Conservation (phyloP, 2,329 filamentous ascomycete genomes). For the Rhinocladiella similis region DNA sequence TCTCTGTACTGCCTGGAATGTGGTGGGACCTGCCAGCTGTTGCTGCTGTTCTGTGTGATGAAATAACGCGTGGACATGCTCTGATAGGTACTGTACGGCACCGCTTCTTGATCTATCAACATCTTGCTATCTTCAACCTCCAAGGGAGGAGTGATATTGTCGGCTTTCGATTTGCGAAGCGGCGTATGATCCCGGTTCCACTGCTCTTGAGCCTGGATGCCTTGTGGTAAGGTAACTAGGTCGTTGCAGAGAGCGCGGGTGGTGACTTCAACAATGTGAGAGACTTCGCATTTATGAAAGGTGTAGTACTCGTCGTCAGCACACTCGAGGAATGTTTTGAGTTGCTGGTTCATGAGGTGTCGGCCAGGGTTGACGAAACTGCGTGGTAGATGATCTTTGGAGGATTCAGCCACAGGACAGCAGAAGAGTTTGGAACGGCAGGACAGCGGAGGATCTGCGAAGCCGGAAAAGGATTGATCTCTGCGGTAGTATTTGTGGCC, state of each 20-base stretch:
- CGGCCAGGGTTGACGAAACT: slow-evolving; percentile 25
- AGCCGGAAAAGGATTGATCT: not conserved
- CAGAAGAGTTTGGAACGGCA: slow-evolving; percentile 19
- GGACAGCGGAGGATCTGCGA: slow-evolving; percentile 15
- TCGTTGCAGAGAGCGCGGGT: slow-evolving; percentile 14
- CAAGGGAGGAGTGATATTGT: slow-evolving; percentile 14
- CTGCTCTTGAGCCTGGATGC: slow-evolving; percentile 11
- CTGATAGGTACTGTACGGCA: slow-evolving; percentile 20
- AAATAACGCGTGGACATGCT: slow-evolving; percentile 22
- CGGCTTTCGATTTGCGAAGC: not conserved
- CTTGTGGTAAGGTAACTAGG: not conserved
- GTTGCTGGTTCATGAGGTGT: slow-evolving; percentile 23
- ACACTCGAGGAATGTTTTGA: slow-evolving; percentile 24
- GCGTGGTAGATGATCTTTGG: slow-evolving; percentile 16
- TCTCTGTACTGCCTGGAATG: slow-evolving; percentile 23
- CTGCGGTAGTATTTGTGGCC: slow-evolving; percentile 2
- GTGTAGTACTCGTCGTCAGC: slow-evolving; percentile 16
- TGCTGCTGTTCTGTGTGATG: slow-evolving; percentile 19
- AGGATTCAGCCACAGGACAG: slow-evolving; percentile 21
- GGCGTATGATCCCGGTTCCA: slow-evolving; percentile 13
- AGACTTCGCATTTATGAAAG: slow-evolving; percentile 21
- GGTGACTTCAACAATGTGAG: slow-evolving; percentile 25
- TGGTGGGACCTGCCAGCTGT: slow-evolving; percentile 20
- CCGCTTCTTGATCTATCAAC: slow-evolving; percentile 10
- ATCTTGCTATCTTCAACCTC: slow-evolving; percentile 12